A percentile compares a stretch with the other conserved stretches of the same genome.
These are phyloP conservation scores for Penicillium crustosum DNA, from an alignment of 2,329 filamentous ascomycete species.

Conservation along the genomic window DNA sequence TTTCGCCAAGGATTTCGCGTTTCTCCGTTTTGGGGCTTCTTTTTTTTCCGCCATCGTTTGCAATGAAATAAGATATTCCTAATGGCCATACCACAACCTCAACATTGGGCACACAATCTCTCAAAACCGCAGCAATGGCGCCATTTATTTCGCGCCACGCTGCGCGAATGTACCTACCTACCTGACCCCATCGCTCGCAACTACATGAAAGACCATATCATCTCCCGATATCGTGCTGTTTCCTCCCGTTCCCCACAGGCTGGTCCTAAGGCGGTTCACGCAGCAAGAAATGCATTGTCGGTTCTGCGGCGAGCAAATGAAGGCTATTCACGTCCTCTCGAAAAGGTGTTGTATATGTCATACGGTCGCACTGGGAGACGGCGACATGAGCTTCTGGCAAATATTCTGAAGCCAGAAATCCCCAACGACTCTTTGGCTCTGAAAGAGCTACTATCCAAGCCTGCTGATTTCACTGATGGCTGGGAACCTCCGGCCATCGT, in stretches of 20 bases:
- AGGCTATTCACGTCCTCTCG: slow-evolving; percentile 53
- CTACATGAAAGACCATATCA: slow-evolving; percentile 52
- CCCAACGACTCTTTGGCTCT: slow-evolving; percentile 26
- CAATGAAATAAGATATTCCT: not conserved
- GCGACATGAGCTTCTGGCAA: slow-evolving; percentile 49
- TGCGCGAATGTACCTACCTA: slow-evolving; percentile 61
- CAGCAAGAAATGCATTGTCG: slow-evolving; percentile 42
- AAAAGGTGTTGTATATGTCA: slow-evolving; percentile 54
- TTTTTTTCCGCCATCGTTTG: not conserved
- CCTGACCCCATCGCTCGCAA: slow-evolving; percentile 56
- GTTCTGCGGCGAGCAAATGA: slow-evolving; percentile 55
- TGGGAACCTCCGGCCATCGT: slow-evolving; percentile 39
- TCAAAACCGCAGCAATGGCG: slow-evolving; percentile 30
- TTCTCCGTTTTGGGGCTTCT: slow-evolving; percentile 17
- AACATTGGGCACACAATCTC: slow-evolving; percentile 24
- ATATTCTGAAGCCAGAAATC: slow-evolving; percentile 31
- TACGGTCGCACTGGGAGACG: slow-evolving; percentile 59
- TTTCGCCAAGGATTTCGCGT: slow-evolving; percentile 28
- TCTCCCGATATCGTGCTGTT: slow-evolving; percentile 19
- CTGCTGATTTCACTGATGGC: slow-evolving; percentile 26
- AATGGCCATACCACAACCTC: slow-evolving; percentile 10
- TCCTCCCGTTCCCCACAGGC: slow-evolving; percentile 19
- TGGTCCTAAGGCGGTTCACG: slow-evolving; percentile 23
- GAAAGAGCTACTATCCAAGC: slow-evolving; percentile 18
- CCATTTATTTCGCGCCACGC: slow-evolving; percentile 56